Conservation (phyloP, 2,329 filamentous ascomycete species). For the Diaporthe nobilis region DNA sequence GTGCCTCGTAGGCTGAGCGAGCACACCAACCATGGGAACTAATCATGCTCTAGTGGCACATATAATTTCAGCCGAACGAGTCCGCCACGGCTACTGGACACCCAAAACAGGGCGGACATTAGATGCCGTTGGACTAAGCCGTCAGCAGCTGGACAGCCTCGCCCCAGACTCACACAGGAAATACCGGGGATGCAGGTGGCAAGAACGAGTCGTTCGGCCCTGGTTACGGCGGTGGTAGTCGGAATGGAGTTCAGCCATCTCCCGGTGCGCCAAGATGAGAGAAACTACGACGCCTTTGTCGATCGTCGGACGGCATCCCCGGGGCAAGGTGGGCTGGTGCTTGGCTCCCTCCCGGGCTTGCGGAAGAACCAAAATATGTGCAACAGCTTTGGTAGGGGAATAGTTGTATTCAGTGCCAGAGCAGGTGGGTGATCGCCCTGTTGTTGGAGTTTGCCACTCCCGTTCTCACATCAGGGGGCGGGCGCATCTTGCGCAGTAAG, state of each 20-base stretch:
- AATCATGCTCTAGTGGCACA: background rate
- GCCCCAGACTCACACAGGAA: background rate
- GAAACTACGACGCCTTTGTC: constrained; percentile 24
- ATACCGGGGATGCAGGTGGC: constrained; percentile 8
- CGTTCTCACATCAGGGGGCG: constrained; percentile 23
- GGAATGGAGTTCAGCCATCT: constrained; percentile 5
- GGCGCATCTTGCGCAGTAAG: background rate
- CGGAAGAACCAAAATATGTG: constrained; percentile 22
- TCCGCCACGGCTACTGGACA: background rate
- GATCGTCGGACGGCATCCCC: constrained; percentile 25
- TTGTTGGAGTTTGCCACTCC: constrained; percentile 13
- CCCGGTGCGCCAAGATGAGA: constrained; percentile 23
- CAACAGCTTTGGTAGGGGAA: background rate
- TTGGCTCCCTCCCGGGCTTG: constrained; percentile 31
- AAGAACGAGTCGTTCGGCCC: constrained; percentile 16
- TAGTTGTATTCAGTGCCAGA: background rate
- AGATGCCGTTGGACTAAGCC: background rate
- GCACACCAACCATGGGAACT: background rate
- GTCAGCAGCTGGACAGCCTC: constrained; percentile 9
- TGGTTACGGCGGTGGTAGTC: constrained; percentile 7
- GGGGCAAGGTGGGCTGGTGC: background rate
- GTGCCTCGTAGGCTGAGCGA: background rate
- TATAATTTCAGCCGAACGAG: background rate
- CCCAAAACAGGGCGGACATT: background rate
- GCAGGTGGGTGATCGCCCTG: constrained; percentile 8